Percentiles rank a stretch among this genome's conserved stretches.
Evolutionary conservation across 169 alveolate species (phyloP).

Genomic region (Cyclospora cayetanensis): DNA sequence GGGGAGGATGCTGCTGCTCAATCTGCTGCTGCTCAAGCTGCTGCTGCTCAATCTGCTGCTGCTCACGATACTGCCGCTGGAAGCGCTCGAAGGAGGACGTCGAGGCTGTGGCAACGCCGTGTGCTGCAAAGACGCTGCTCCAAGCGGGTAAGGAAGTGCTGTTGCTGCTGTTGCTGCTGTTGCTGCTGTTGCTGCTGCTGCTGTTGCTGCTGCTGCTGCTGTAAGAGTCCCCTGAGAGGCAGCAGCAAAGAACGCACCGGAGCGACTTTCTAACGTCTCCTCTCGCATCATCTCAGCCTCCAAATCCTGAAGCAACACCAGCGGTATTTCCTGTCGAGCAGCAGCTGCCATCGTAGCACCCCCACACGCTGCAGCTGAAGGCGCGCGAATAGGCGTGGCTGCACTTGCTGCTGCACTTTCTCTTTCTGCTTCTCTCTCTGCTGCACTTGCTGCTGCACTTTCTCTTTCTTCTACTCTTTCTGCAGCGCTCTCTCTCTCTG

Average conservation of each 20-base stretch:
- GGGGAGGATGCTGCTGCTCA: conserved; percentile 19
- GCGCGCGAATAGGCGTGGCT: no score
- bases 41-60: no score
- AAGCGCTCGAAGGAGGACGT: no score
- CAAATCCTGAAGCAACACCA: conserved; percentile 25
- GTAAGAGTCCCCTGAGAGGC: no score
- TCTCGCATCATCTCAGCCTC: conserved; percentile 44
- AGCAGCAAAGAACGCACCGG: conserved; percentile 15
- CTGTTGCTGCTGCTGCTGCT: conserved; percentile 24
- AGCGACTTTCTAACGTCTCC: neutral
- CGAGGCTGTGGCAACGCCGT: no score
- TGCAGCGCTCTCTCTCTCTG: conserved; percentile 23
- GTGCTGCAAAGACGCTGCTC: neutral
- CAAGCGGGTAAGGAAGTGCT: neutral
- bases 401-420: neutral
- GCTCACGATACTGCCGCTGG: no score
- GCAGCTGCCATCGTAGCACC: no score
- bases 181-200: neutral
- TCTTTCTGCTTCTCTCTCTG: conserved; percentile 30
- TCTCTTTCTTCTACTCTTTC: neutral
- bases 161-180: neutral
- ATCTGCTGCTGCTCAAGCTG: conserved; percentile 2
- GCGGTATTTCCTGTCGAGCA: no score
- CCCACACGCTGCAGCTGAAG: no score
- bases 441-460: conserved; percentile 24